phyloP scores from a whole-genome alignment of 2,329 filamentous ascomycete genomes.

The Helicocarpus griseus region DNA sequence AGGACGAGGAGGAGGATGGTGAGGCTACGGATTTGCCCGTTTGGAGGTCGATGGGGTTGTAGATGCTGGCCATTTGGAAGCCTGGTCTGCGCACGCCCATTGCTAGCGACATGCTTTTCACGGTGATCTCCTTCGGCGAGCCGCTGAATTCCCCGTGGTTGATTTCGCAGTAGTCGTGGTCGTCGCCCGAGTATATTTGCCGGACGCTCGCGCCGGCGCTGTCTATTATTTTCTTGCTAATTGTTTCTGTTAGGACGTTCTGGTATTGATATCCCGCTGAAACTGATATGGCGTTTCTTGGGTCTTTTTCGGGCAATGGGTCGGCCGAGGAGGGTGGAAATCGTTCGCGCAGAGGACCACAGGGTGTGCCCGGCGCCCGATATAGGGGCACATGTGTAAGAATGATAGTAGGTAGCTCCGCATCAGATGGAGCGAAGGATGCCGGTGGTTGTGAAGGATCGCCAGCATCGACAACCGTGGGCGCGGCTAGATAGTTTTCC shows the following conservation, averaged over 20 bases:
- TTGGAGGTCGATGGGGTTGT: constrained; percentile 69
- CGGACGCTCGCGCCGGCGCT: constrained; percentile 66
- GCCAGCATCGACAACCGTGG: constrained; percentile 51
- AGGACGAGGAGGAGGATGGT: constrained; percentile 12
- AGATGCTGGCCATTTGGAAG: constrained; percentile 79
- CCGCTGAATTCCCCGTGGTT: constrained; percentile 61
- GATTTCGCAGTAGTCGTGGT: constrained; percentile 95
- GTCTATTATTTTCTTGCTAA: constrained; percentile 66
- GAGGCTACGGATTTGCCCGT: constrained; percentile 24
- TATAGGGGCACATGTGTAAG: constrained; percentile 88
- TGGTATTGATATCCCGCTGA: constrained; percentile 87
- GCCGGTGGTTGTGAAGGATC: constrained; percentile 26
- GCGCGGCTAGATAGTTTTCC: constrained; percentile 46
- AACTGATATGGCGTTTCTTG: constrained; percentile 69
- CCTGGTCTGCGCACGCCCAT: constrained; percentile 89
- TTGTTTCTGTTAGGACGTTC: constrained; percentile 70
- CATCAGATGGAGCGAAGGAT: neutral
- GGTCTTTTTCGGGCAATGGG: constrained; percentile 49
- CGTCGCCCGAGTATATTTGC: constrained; percentile 88
- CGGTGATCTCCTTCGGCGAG: constrained; percentile 69
- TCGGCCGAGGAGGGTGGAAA: constrained; percentile 62
- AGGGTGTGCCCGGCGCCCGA: constrained; percentile 70
- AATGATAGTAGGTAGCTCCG: constrained; percentile 74
- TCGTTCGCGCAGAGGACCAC: constrained; percentile 75
- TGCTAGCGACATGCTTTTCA: constrained; percentile 90